These are phyloP conservation scores for Osmanthus fragrans DNA, from an alignment of 257 asterid genomes.

Conservation along the genomic window DNA sequence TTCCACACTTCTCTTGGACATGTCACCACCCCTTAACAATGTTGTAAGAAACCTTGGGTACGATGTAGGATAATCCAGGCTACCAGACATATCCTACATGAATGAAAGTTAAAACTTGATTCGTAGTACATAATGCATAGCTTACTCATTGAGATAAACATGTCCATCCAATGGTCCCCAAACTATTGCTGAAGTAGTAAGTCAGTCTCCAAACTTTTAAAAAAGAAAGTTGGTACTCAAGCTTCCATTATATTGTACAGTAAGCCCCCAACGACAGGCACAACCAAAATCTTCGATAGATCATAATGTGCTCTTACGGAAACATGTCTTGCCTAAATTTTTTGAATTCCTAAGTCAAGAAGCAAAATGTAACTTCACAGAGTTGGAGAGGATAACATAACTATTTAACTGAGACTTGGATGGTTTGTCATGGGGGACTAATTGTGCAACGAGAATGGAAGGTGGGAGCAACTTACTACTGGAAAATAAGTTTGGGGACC, in stretches of 20 bases:
- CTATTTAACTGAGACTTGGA: not conserved
- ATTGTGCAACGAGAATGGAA: not conserved
- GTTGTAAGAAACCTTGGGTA: conserved; percentile 90
- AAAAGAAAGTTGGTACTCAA: not conserved
- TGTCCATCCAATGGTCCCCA: not conserved
- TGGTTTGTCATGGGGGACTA: not conserved
- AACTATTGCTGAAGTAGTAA: not conserved
- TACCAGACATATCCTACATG: conserved; percentile 63
- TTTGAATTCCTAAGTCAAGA: not conserved
- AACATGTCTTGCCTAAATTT: not conserved
- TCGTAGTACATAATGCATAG: not conserved
- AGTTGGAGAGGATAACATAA: not conserved
- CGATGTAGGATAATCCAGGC: conserved; percentile 58
- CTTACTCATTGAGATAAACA: not conserved
- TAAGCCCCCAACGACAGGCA: not conserved
- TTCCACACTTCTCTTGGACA: conserved; percentile 80
- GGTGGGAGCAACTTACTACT: not conserved
- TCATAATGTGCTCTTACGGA: not conserved
- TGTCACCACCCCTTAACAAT: conserved; percentile 74
- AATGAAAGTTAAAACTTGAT: conserved; percentile 19
- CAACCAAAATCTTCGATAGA: not conserved
- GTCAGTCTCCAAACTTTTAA: not conserved
- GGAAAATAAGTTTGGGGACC: not conserved
- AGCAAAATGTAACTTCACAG: not conserved
- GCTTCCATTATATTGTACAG: not conserved